Conservation (phyloP, 768 basidiomycete species). For the Guyanaporus albipodus region DNA sequence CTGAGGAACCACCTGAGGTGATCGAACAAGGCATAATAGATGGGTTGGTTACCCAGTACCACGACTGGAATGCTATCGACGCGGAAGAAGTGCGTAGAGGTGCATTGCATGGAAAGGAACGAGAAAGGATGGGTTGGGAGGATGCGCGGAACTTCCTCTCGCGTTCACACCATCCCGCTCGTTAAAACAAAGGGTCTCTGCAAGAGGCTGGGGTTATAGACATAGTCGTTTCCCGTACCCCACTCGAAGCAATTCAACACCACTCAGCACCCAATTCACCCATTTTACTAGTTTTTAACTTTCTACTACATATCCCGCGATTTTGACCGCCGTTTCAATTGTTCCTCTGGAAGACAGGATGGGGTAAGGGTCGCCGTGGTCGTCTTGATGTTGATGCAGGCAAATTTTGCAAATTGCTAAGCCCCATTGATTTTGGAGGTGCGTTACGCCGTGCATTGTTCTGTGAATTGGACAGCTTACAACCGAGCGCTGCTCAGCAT, state of each 20-base stretch:
- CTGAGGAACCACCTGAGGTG: conserved; percentile 47
- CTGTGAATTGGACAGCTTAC: conserved; percentile 12
- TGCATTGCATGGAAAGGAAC: conserved; percentile 54
- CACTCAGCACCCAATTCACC: not conserved
- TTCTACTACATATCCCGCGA: not conserved
- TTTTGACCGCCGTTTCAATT: conserved; percentile 6
- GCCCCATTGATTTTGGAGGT: conserved; percentile 19
- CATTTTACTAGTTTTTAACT: not conserved
- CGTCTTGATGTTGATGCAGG: conserved; percentile 20
- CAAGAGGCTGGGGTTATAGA: conserved; percentile 5
- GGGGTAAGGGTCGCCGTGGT: conserved; percentile 29
- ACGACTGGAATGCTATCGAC: conserved; percentile 74
- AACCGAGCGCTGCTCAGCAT: not conserved
- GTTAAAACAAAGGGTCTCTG: not conserved
- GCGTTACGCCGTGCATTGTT: conserved; percentile 22
- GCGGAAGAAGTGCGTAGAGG: conserved; percentile 67
- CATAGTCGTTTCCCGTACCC: not conserved
- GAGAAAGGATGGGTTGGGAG: conserved; percentile 73
- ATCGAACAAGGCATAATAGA: conserved; percentile 40
- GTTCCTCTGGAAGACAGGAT: conserved; percentile 25
- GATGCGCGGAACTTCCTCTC: conserved; percentile 41
- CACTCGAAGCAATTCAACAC: conserved; percentile 10
- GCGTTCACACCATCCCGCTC: conserved; percentile 8
- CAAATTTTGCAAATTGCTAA: conserved; percentile 26
- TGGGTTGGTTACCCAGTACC: conserved; percentile 54